Evolutionary conservation across 331 rosid genomes (phyloP).

Genomic region (Arachis monticola): DNA sequence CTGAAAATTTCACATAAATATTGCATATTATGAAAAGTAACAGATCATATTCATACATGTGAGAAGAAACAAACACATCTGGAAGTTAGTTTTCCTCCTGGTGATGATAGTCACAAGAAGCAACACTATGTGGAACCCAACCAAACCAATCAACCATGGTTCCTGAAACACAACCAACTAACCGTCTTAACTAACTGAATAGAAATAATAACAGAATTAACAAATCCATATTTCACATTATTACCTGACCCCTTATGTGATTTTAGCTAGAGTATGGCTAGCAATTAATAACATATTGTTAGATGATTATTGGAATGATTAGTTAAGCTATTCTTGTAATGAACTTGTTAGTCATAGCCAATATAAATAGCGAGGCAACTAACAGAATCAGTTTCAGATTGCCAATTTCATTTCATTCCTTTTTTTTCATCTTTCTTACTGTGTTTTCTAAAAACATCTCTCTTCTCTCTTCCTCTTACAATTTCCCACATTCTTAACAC

Average conservation of each 20-base stretch:
- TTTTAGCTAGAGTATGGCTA: too few relatives aligned
- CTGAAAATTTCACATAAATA: slow-evolving; percentile 19
- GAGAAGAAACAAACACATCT: slow-evolving; percentile 76
- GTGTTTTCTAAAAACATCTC: too few relatives aligned
- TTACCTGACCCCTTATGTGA: neutral
- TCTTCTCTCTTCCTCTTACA: too few relatives aligned
- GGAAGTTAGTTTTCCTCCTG: slow-evolving; percentile 80
- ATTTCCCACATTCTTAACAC: neutral
- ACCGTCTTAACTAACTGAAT: neutral
- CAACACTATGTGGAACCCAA: slow-evolving; percentile 59
- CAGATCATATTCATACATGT: slow-evolving; percentile 54
- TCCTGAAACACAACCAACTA: slow-evolving; percentile 54
- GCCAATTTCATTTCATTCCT: too few relatives aligned
- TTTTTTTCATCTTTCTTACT: too few relatives aligned
- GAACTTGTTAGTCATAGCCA: too few relatives aligned
- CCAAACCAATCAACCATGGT: slow-evolving; percentile 76
- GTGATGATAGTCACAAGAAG: slow-evolving; percentile 58
- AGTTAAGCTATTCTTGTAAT: too few relatives aligned
- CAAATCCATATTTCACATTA: neutral
- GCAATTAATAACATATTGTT: too few relatives aligned
- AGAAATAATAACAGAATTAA: neutral
- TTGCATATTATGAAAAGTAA: slow-evolving; percentile 10
- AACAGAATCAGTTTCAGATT: too few relatives aligned
- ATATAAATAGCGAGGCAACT: too few relatives aligned
- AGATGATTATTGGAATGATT: too few relatives aligned